phyloP scores from a whole-genome alignment of 2,329 filamentous ascomycete genomes.

The Trichophyton benhamiae region DNA sequence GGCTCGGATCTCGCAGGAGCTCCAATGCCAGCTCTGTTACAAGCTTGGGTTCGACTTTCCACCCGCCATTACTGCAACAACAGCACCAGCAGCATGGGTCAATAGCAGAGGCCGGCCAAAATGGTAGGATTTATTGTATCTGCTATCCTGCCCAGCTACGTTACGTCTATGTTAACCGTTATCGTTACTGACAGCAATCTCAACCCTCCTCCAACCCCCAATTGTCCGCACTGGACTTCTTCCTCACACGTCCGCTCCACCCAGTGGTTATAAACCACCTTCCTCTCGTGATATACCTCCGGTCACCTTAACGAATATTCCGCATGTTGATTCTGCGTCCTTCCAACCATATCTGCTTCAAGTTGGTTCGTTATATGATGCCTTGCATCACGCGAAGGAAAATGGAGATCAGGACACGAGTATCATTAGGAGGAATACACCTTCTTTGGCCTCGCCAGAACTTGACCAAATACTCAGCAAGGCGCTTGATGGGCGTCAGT shows the following conservation, averaged over 20 bases:
- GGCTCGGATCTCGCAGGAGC: constrained; percentile 46
- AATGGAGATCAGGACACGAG: constrained; percentile 53
- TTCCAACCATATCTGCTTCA: constrained; percentile 78
- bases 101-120: constrained; percentile 56
- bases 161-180: background rate
- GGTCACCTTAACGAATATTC: constrained; percentile 78
- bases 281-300: constrained; percentile 85
- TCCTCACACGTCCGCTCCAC: constrained; percentile 57
- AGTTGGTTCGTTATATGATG: constrained; percentile 78
- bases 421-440: constrained; percentile 33
- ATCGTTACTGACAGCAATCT: constrained; percentile 51
- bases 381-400: constrained; percentile 71
- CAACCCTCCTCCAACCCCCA: constrained; percentile 67
- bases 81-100: constrained; percentile 35
- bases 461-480: constrained; percentile 38
- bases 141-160: background rate
- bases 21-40: constrained; percentile 80
- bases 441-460: constrained; percentile 36
- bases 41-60: constrained; percentile 74
- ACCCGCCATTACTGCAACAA: constrained; percentile 44
- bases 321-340: constrained; percentile 62
- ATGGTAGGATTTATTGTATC: constrained; percentile 37
- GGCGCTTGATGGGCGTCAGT: constrained; percentile 31
- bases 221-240: constrained; percentile 67
- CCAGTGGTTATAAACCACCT: constrained; percentile 66